These are phyloP conservation scores for Ogataea corticis DNA, from an alignment of 805 yeast genomes.

Conservation along the genomic window DNA sequence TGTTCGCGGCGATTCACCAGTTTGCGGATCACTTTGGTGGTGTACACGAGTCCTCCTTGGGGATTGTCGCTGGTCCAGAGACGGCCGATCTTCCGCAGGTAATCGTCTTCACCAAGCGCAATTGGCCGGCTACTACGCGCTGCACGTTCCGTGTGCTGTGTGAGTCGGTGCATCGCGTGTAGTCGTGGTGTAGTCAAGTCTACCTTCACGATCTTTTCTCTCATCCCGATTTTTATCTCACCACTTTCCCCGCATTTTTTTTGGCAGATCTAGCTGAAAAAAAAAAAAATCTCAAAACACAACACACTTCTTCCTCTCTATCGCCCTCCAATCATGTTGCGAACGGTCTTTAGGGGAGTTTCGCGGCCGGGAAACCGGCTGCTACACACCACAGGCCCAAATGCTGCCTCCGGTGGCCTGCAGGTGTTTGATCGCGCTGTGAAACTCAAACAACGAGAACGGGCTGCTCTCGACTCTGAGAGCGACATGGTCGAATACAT, in stretches of 20 bases:
- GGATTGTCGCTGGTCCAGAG: not conserved
- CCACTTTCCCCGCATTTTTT: not conserved
- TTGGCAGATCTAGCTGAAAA: not conserved
- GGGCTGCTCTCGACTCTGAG: conserved; percentile 47
- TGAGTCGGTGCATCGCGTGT: too few relatives aligned
- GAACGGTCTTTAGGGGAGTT: too few relatives aligned
- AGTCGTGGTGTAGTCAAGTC: too few relatives aligned
- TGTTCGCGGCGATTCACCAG: not conserved
- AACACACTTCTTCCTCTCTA: too few relatives aligned
- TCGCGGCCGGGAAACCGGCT: conserved; percentile 4
- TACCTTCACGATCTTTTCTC: too few relatives aligned
- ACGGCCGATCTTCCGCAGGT: not conserved
- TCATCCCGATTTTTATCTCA: too few relatives aligned
- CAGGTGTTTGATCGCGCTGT: conserved; percentile 62
- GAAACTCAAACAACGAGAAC: conserved; percentile 60
- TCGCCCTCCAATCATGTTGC: too few relatives aligned
- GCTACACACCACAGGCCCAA: conserved; percentile 4
- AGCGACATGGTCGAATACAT: conserved; percentile 66
- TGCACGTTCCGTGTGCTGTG: too few relatives aligned
- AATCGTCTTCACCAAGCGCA: too few relatives aligned
- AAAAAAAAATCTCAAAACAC: too few relatives aligned
- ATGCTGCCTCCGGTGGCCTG: conserved; percentile 11
- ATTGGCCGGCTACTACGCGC: too few relatives aligned
- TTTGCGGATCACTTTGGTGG: not conserved
- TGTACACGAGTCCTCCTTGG: not conserved